Percentiles rank a stretch among this genome's conserved stretches.
phyloP scores from a whole-genome alignment of 257 asterid genomes.

The Solanum rostratum region DNA sequence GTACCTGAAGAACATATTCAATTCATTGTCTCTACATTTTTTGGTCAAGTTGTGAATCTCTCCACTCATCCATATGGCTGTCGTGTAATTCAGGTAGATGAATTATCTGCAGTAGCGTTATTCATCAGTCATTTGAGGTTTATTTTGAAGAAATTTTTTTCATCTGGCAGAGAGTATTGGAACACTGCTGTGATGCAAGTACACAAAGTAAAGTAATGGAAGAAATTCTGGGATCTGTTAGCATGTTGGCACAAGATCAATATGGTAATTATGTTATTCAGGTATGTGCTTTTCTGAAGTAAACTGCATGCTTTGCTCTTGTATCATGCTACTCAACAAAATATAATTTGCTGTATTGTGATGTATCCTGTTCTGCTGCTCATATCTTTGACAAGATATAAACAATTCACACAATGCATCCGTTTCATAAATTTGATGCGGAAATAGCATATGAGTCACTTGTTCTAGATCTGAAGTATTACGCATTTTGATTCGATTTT shows the following conservation, averaged over 20 bases:
- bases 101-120: not conserved
- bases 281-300: conserved; percentile 13
- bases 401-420: not conserved
- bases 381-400: not conserved
- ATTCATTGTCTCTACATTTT: conserved; percentile 43
- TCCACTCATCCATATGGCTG: conserved; percentile 80
- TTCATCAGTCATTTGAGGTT: not conserved
- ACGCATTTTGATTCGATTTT: not conserved
- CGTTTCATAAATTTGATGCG: not conserved
- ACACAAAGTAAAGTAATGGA: conserved; percentile 48
- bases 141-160: not conserved
- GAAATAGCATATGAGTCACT: not conserved
- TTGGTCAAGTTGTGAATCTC: conserved; percentile 53
- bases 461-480: not conserved
- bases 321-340: not conserved
- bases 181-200: conserved; percentile 37
- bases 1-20: conserved; percentile 36
- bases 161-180: conserved; percentile 48
- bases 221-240: conserved; percentile 51
- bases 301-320: not conserved
- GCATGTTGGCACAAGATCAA: conserved; percentile 58
- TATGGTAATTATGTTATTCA: conserved; percentile 63
- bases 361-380: not conserved
- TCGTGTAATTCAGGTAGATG: conserved; percentile 57
- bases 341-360: not conserved